A percentile compares a stretch with the other conserved stretches of the same genome.
These are phyloP conservation scores for Solanum hybrid DNA, from an alignment of 305 asterid species.

Conservation along the genomic window DNA sequence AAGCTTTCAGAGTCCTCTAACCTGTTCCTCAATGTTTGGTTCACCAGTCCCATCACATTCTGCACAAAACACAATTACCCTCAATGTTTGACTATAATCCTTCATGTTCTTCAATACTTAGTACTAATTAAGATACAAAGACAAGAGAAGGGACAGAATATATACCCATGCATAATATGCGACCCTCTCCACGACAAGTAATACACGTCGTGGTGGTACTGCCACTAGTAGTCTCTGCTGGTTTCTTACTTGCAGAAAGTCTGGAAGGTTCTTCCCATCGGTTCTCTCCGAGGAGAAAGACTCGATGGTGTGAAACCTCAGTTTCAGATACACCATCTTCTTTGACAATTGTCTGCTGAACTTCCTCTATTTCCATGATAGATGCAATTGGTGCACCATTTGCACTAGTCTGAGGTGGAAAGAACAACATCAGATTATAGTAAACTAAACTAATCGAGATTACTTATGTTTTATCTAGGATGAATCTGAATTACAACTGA, in stretches of 20 bases:
- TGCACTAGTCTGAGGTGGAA: conserved; percentile 20
- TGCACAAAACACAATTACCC: conserved; percentile 18
- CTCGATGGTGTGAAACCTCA: conserved; percentile 39
- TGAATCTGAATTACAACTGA: neutral
- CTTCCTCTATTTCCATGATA: conserved; percentile 24
- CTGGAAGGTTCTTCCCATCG: conserved; percentile 96
- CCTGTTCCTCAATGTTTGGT: conserved; percentile 91
- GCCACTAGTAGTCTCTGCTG: conserved; percentile 17
- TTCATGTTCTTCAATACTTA: neutral
- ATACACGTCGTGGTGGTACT: conserved; percentile 33
- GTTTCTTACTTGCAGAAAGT: conserved; percentile 36
- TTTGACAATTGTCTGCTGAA: conserved; percentile 25
- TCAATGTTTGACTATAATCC: neutral
- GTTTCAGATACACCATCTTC: conserved; percentile 23
- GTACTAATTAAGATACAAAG: neutral
- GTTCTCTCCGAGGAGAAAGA: conserved; percentile 90
- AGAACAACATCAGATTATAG: neutral
- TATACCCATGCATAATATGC: conserved; percentile 80
- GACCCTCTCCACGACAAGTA: conserved; percentile 89
- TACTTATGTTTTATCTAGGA: neutral
- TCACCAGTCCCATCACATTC: conserved; percentile 98
- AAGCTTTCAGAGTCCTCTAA: conserved; percentile 3
- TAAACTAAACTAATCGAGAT: neutral
- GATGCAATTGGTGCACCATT: conserved; percentile 57
- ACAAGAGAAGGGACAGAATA: neutral